Conservation (phyloP, 2,329 filamentous ascomycete genomes). For the Plectosphaerella plurivora region DNA sequence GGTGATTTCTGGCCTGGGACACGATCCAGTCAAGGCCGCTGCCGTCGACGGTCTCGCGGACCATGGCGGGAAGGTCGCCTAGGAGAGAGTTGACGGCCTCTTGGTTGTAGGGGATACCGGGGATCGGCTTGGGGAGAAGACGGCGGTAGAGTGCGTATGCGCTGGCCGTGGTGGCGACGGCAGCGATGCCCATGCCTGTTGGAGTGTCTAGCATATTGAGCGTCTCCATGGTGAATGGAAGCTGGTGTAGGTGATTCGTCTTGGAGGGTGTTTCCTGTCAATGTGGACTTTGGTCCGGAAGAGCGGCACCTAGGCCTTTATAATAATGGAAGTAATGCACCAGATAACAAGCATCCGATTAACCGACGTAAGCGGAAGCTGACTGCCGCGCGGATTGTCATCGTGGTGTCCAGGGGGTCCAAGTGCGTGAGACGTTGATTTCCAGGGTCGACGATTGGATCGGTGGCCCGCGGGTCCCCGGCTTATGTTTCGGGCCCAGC, state of each 20-base stretch:
- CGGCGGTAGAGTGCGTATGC: conserved; percentile 2
- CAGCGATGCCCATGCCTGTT: neutral
- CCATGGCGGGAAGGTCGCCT: conserved; percentile 7
- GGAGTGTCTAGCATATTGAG: neutral
- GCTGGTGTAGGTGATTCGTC: conserved; percentile 4
- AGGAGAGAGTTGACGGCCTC: conserved; percentile 1
- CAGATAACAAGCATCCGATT: too few relatives aligned
- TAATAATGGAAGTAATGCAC: too few relatives aligned
- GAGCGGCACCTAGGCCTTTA: too few relatives aligned
- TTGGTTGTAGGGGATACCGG: conserved; percentile 7
- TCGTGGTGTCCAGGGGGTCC: too few relatives aligned
- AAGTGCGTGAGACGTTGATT: too few relatives aligned
- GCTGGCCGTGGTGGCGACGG: neutral
- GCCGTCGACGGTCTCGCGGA: neutral
- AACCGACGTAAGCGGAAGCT: too few relatives aligned
- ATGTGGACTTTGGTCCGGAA: too few relatives aligned
- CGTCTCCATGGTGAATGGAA: neutral
- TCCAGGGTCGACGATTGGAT: too few relatives aligned
- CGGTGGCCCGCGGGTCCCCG: too few relatives aligned
- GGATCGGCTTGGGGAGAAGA: conserved; percentile 4
- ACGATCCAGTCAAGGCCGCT: neutral
- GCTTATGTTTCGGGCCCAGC: too few relatives aligned
- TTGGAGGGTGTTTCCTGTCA: neutral
- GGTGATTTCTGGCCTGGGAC: conserved; percentile 17
- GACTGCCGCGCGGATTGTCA: too few relatives aligned